Percentiles rank a stretch among this genome's conserved stretches.
phyloP scores from a whole-genome alignment of 371 early-diverging fungal species.

The Mortierella sp. region DNA sequence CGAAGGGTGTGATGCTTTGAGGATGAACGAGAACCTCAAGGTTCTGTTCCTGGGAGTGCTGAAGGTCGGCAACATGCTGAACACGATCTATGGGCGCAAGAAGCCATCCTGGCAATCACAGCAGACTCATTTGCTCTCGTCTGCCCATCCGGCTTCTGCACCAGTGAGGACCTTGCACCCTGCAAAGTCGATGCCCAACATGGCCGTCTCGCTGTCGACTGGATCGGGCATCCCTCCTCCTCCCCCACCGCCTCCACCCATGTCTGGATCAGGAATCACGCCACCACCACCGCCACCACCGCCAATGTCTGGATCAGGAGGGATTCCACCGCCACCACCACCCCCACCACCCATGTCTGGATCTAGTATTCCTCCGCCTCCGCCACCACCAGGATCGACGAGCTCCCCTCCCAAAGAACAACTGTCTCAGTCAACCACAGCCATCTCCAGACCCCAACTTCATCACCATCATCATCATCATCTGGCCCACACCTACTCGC shows the following conservation, averaged over 20 bases:
- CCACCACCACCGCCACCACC: constrained; percentile 20
- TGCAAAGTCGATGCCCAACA: constrained; percentile 24
- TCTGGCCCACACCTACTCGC: background rate
- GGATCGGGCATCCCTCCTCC: background rate
- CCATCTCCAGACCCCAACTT: background rate
- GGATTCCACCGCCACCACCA: constrained; percentile 20
- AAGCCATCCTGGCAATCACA: constrained; percentile 49
- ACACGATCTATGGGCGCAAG: constrained; percentile 49
- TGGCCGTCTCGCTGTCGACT: background rate
- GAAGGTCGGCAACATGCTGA: constrained; percentile 54
- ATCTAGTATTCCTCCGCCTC: constrained; percentile 6
- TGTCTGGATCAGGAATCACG: background rate
- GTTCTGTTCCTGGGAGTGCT: constrained; percentile 42
- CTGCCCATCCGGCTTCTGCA: constrained; percentile 10
- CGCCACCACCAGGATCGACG: constrained; percentile 22
- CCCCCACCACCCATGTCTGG: constrained; percentile 8
- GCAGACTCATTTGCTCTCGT: constrained; percentile 1
- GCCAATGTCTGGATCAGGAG: background rate
- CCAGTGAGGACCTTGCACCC: background rate
- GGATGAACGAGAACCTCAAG: constrained; percentile 43
- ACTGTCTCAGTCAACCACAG: background rate
- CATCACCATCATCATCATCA: constrained; percentile 8
- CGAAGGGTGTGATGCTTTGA: constrained; percentile 43
- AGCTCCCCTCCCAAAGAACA: background rate
- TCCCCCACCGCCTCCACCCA: constrained; percentile 14